A percentile compares a stretch with the other conserved stretches of the same genome.
Evolutionary conservation across 1,284 basidiomycete genomes (phyloP).

Genomic region (Pascua guehoae): DNA sequence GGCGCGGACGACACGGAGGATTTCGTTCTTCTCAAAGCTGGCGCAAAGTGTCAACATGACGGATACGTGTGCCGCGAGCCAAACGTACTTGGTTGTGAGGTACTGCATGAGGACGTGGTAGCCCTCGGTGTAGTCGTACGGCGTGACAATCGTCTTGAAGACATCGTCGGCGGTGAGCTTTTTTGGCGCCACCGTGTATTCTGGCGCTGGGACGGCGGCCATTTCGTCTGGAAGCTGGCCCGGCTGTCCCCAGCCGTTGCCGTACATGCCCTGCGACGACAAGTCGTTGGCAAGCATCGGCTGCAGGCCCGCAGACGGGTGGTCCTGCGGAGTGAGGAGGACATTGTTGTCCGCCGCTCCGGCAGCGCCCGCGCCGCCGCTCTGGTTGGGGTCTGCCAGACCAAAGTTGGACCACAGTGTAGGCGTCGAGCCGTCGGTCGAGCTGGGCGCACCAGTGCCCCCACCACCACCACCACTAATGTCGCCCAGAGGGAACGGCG

Average conservation of each 20-base stretch:
- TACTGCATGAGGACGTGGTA: constrained; percentile 94
- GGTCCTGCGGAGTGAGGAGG: no score
- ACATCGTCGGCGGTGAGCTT: constrained; percentile 20
- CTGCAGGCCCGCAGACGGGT: constrained; percentile 3
- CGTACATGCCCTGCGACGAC: constrained; percentile 4
- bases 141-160: constrained; percentile 18
- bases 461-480: constrained; percentile 4
- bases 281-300: constrained; percentile 8
- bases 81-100: constrained; percentile 68
- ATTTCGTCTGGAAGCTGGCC: not conserved
- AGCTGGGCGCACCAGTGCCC: constrained; percentile 9
- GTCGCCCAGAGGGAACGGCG: constrained; percentile 30
- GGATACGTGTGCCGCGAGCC: no score
- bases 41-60: constrained; percentile 13
- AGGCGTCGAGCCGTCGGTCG: constrained; percentile 17
- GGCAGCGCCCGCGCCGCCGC: not conserved
- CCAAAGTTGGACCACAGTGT: constrained; percentile 19
- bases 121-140: constrained; percentile 77
- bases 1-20: constrained; percentile 87
- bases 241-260: constrained; percentile 1
- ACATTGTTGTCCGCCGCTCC: no score
- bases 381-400: constrained; percentile 8
- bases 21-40: constrained; percentile 94
- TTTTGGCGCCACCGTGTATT: constrained; percentile 6
- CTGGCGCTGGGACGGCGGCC: not conserved